These are phyloP conservation scores for Apiosordaria backusii DNA, from an alignment of 495 filamentous ascomycete species.

Conservation along the genomic window DNA sequence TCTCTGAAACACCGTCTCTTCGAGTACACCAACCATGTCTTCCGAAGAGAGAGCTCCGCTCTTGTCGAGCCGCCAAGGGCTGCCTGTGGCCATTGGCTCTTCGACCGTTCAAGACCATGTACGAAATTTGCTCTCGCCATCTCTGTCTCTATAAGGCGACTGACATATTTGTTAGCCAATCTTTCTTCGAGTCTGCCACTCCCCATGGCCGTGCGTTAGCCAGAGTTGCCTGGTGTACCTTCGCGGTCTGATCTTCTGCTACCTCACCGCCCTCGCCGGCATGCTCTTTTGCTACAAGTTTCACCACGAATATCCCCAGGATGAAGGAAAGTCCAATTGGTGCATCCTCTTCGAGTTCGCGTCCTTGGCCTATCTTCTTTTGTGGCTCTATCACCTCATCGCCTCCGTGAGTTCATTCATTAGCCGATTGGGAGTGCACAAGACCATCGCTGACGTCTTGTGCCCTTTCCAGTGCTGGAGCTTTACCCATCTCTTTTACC, in stretches of 20 bases:
- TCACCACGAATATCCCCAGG: constrained; percentile 14
- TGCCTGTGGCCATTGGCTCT: constrained; percentile 7
- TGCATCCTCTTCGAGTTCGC: constrained; percentile 48
- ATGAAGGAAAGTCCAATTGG: constrained; percentile 34
- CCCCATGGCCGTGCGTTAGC: constrained; percentile 43
- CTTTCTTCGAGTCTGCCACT: constrained; percentile 51
- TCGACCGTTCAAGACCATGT: constrained; percentile 18
- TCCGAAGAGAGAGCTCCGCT: constrained; percentile 14
- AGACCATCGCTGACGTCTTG: background rate
- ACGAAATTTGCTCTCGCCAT: constrained; percentile 16
- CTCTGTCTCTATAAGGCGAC: background rate
- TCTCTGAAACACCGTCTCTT: background rate
- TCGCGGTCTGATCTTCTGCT: constrained; percentile 41
- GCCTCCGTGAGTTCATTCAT: constrained; percentile 34
- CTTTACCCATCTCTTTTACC: constrained; percentile 47
- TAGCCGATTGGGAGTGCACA: background rate
- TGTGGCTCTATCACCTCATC: constrained; percentile 44
- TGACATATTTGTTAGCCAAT: constrained; percentile 34
- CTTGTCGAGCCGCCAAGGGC: constrained; percentile 7
- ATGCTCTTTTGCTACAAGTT: constrained; percentile 44
- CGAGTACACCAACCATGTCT: constrained; percentile 2
- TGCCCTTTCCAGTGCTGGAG: constrained; percentile 37
- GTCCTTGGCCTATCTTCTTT: constrained; percentile 39
- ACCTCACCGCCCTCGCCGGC: constrained; percentile 39
- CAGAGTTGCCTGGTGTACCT: constrained; percentile 42